These are phyloP conservation scores for Euphorbia celastroides DNA, from an alignment of 441 rosid genomes.

Conservation along the genomic window DNA sequence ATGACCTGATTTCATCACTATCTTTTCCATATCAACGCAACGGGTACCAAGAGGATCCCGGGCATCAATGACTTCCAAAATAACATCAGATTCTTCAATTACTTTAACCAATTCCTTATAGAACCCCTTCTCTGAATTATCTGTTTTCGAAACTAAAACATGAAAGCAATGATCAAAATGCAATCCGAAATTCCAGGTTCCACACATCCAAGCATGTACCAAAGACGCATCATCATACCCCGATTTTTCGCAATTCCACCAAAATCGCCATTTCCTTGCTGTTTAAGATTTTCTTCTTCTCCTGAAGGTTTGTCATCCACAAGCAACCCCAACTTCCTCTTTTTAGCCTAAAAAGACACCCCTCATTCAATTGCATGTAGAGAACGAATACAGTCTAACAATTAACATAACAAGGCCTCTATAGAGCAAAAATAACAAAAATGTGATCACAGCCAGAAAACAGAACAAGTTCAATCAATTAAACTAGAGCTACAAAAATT, in stretches of 20 bases:
- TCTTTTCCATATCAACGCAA: conserved; percentile 87
- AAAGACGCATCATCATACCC: conserved; percentile 43
- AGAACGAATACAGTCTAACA: too few relatives aligned
- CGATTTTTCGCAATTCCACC: conserved; percentile 34
- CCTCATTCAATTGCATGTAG: not conserved
- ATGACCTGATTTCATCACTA: conserved; percentile 84
- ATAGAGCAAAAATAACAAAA: not conserved
- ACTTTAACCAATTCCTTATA: conserved; percentile 94
- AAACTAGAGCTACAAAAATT: not conserved
- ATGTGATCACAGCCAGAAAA: not conserved
- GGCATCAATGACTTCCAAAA: conserved; percentile 91
- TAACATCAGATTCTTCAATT: conserved; percentile 86
- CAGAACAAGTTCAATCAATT: not conserved
- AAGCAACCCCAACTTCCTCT: conserved; percentile 68
- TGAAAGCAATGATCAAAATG: not conserved
- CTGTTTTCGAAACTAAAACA: conserved; percentile 27
- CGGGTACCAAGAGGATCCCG: conserved; percentile 87
- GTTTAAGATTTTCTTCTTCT: conserved; percentile 24
- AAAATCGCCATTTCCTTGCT: conserved; percentile 25
- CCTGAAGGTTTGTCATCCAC: conserved; percentile 32
- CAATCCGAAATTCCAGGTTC: not conserved
- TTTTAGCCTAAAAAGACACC: conserved; percentile 45
- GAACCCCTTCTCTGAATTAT: conserved; percentile 82
- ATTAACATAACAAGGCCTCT: not conserved
- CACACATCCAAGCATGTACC: not conserved